Conservation (phyloP, 1,139 yeast species). For the Pichia norvegensis region DNA sequence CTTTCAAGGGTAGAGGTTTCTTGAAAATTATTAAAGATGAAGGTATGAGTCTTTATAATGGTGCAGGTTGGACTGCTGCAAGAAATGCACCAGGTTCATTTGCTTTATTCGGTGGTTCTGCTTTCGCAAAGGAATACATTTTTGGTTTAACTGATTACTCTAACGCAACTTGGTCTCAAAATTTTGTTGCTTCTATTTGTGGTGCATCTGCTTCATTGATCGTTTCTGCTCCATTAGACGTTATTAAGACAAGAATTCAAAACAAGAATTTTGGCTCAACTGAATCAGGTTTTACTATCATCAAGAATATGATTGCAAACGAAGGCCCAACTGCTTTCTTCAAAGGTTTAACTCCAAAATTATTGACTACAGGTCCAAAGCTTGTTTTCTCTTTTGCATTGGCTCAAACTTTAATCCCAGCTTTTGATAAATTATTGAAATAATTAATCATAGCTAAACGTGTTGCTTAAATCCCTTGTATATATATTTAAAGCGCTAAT, state of each 20-base stretch:
- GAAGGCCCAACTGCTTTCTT: constrained; percentile 90
- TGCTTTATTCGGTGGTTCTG: constrained; percentile 96
- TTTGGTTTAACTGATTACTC: constrained; percentile 81
- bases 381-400: constrained; percentile 92
- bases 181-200: constrained; percentile 89
- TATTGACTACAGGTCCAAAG: constrained; percentile 96
- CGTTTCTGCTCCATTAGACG: constrained; percentile 97
- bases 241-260: constrained; percentile 96
- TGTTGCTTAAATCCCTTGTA: background rate
- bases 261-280: constrained; percentile 94
- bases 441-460: too few relatives aligned
- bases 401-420: constrained; percentile 95
- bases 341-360: constrained; percentile 94
- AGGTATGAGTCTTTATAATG: constrained; percentile 81
- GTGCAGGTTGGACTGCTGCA: constrained; percentile 99
- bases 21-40: constrained; percentile 78
- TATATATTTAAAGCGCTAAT: background rate
- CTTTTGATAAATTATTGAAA: constrained; percentile 55
- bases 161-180: constrained; percentile 89
- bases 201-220: constrained; percentile 97
- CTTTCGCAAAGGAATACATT: constrained; percentile 95
- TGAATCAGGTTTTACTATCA: constrained; percentile 84
- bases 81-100: constrained; percentile 99
- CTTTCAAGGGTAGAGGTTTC: constrained; percentile 97
- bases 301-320: constrained; percentile 85